These are phyloP conservation scores for Yamadazyma triangularis DNA, from an alignment of 1,139 yeast species.

Conservation along the genomic window DNA sequence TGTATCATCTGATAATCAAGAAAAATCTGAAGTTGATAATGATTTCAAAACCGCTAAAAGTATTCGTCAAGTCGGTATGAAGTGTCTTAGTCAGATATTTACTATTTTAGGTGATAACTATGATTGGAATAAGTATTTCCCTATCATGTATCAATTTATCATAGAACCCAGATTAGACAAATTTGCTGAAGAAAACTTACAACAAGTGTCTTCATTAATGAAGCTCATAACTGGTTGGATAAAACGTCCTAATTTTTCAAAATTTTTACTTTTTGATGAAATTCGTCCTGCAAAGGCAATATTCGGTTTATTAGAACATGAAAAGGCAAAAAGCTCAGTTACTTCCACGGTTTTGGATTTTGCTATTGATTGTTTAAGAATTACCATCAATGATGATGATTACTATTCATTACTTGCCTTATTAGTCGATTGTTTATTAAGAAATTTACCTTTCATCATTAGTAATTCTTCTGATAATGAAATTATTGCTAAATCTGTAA, in stretches of 20 bases:
- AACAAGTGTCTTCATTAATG: conserved; percentile 77
- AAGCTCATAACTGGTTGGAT: conserved; percentile 66
- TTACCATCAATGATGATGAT: conserved; percentile 36
- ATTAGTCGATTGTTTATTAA: conserved; percentile 53
- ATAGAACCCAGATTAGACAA: conserved; percentile 62
- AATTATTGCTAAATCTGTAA: conserved; percentile 50
- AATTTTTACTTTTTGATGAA: conserved; percentile 55
- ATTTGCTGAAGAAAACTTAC: conserved; percentile 74
- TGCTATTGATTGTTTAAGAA: conserved; percentile 40
- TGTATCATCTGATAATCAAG: conserved; percentile 10
- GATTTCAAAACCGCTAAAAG: conserved; percentile 45
- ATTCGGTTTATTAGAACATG: conserved; percentile 48
- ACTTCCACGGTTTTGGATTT: conserved; percentile 54
- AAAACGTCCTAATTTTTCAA: conserved; percentile 40
- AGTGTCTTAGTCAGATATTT: conserved; percentile 50
- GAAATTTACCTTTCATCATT: conserved; percentile 48
- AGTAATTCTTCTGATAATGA: conserved; percentile 40
- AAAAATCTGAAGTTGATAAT: conserved; percentile 13
- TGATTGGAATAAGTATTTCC: conserved; percentile 56
- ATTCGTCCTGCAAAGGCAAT: conserved; percentile 53
- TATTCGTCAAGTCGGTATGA: conserved; percentile 60
- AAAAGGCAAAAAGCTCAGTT: conserved; percentile 66
- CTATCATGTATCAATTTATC: conserved; percentile 47
- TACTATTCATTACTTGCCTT: conserved; percentile 47
- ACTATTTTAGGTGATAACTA: conserved; percentile 41